phyloP scores from a whole-genome alignment of 139 green algal genomes.

The Bryopsis sp. region DNA sequence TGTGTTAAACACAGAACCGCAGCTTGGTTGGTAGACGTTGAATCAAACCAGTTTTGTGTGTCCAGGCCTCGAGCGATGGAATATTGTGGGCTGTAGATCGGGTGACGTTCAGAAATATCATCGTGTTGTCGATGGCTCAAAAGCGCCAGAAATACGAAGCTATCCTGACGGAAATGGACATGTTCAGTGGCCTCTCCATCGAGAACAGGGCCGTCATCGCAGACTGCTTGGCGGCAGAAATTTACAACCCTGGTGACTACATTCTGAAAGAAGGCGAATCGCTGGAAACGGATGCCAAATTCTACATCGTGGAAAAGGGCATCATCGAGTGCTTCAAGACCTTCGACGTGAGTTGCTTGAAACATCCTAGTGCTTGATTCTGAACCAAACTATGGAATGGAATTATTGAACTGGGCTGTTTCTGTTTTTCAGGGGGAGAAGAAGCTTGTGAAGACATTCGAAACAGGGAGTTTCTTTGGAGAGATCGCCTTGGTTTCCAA shows the following conservation, averaged over 20 bases:
- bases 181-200: conserved; percentile 24
- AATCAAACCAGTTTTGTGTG: too few species aligned
- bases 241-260: conserved; percentile 27
- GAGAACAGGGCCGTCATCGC: conserved; percentile 34
- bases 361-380: neutral
- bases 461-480: conserved; percentile 38
- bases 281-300: conserved; percentile 34
- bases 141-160: conserved; percentile 23
- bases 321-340: conserved; percentile 39
- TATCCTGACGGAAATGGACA: conserved; percentile 21
- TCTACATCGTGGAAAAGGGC: conserved; percentile 50
- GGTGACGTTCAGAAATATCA: conserved; percentile 33
- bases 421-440: conserved; percentile 26
- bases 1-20: too few species aligned
- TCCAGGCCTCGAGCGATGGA: conserved; percentile 27
- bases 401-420: neutral
- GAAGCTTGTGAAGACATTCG: conserved; percentile 31
- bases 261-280: conserved; percentile 38
- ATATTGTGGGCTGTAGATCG: conserved; percentile 43
- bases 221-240: conserved; percentile 41
- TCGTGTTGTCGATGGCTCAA: conserved; percentile 31
- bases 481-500: conserved; percentile 49
- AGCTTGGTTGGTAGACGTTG: too few species aligned
- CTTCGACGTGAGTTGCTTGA: conserved; percentile 22
- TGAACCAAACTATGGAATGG: too few species aligned